These are phyloP conservation scores for Ganoderma lucidum DNA, from an alignment of 1,284 basidiomycete species.

Conservation along the genomic window DNA sequence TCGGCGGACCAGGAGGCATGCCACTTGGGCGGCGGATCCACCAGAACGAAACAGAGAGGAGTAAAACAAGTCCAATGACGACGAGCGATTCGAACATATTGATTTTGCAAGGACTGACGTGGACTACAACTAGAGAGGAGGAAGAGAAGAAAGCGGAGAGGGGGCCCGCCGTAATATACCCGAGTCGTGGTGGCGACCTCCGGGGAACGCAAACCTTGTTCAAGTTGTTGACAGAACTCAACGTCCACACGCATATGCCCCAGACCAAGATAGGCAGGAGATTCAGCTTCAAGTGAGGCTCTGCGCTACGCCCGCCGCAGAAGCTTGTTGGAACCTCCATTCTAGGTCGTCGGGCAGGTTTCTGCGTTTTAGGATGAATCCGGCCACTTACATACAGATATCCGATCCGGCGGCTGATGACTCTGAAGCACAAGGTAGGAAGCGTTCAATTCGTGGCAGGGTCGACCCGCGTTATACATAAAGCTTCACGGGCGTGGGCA, in stretches of 20 bases:
- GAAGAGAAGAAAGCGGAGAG: neutral
- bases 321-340: neutral
- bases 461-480: neutral
- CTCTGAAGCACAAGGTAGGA: neutral
- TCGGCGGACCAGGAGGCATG: constrained; percentile 16
- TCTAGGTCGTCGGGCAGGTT: no score
- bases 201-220: no score
- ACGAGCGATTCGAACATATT: neutral
- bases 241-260: neutral
- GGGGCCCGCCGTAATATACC: neutral
- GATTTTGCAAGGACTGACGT: neutral
- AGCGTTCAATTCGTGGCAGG: neutral
- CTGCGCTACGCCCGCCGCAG: constrained; percentile 1
- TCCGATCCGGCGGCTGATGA: neutral
- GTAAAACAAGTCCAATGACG: neutral
- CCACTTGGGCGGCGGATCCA: constrained; percentile 11
- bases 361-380: neutral
- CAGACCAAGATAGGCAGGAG: neutral
- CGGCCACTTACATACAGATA: neutral
- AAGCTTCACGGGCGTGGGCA: neutral
- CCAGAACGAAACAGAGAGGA: neutral
- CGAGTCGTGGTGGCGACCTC: neutral
- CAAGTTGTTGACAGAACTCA: no score
- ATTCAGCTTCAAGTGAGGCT: neutral
- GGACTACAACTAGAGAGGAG: neutral